Conservation (phyloP, 2,329 filamentous ascomycete species). For the Epichloe coenophiala region DNA sequence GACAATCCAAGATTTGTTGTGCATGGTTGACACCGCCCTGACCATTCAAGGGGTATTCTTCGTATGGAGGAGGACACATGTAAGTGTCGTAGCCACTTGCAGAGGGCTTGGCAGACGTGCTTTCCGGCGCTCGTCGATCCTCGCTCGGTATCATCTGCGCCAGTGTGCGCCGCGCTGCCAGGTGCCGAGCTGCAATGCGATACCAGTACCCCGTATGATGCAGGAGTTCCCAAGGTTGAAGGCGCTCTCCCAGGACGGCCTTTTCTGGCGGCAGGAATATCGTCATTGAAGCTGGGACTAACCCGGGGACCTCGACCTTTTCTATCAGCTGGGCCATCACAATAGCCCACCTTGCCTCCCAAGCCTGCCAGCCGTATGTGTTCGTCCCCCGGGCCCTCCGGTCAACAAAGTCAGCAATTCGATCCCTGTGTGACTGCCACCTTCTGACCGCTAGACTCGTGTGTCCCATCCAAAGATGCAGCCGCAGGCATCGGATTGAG, state of each 20-base stretch:
- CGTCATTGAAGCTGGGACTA: constrained; percentile 28
- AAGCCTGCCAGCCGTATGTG: constrained; percentile 89
- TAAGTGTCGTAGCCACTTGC: constrained; percentile 50
- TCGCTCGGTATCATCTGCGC: constrained; percentile 46
- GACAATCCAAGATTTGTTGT: constrained; percentile 37
- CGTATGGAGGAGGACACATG: constrained; percentile 49
- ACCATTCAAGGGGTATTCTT: constrained; percentile 41
- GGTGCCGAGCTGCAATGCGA: constrained; percentile 44
- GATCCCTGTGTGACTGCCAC: constrained; percentile 66
- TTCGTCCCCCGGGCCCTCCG: constrained; percentile 71
- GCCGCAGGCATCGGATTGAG: constrained; percentile 68
- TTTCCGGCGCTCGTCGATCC: constrained; percentile 36
- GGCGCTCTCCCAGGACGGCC: constrained; percentile 38
- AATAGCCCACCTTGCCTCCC: constrained; percentile 64
- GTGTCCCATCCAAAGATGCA: constrained; percentile 66
- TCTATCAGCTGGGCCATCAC: constrained; percentile 50
- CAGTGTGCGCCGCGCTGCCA: constrained; percentile 36
- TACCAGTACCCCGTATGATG: constrained; percentile 59
- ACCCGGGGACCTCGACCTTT: constrained; percentile 35
- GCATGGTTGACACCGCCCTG: constrained; percentile 38
- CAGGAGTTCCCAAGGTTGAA: constrained; percentile 49
- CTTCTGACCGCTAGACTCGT: constrained; percentile 66
- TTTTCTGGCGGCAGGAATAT: constrained; percentile 47
- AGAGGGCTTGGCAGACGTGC: constrained; percentile 30
- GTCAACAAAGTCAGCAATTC: constrained; percentile 66